Percentiles rank a stretch among this genome's conserved stretches.
Conservation (phyloP, 768 basidiomycete species). For the Daedaleopsis sinensis region DNA sequence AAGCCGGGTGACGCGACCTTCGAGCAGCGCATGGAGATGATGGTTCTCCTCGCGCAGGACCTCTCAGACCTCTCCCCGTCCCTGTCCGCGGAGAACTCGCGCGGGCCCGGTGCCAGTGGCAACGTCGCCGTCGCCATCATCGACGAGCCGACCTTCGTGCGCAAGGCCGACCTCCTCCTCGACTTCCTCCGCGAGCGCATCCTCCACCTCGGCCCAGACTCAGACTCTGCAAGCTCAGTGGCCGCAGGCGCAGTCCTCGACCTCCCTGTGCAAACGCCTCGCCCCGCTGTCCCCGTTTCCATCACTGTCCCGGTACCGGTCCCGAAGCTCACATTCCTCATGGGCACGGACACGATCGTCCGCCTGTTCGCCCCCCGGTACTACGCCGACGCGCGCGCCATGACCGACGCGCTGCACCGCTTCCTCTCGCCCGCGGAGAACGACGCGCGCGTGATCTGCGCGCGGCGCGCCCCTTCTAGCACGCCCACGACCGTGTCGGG, state of each 20-base stretch:
- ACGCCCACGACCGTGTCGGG: slow-evolving; percentile 19
- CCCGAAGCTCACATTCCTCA: slow-evolving; percentile 66
- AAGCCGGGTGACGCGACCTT: slow-evolving; percentile 73
- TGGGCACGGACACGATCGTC: slow-evolving; percentile 86
- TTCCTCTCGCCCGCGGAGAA: slow-evolving; percentile 64
- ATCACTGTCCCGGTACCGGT: no score
- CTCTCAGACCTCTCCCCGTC: slow-evolving; percentile 22
- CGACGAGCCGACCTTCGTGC: slow-evolving; percentile 87
- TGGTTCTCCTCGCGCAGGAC: slow-evolving; percentile 64
- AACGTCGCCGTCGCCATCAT: slow-evolving; percentile 82
- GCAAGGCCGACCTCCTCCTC: slow-evolving; percentile 68
- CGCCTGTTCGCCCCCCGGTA: slow-evolving; percentile 78
- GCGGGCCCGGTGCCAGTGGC: no score
- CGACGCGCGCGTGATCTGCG: slow-evolving; percentile 67
- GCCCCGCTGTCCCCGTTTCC: slow-evolving; percentile 6
- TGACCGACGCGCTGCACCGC: slow-evolving; percentile 54
- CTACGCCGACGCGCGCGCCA: slow-evolving; percentile 57
- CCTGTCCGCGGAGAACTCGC: background rate
- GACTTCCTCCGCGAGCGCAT: slow-evolving; percentile 49
- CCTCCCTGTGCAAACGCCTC: background rate
- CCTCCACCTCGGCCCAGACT: slow-evolving; percentile 5
- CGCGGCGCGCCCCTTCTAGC: slow-evolving; percentile 54
- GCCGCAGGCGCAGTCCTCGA: background rate
- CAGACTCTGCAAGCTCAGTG: no score
- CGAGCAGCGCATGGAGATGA: slow-evolving; percentile 86